Evolutionary conservation across 2,329 filamentous ascomycete genomes (phyloP).

Genomic region (Trichoderma hamatum): DNA sequence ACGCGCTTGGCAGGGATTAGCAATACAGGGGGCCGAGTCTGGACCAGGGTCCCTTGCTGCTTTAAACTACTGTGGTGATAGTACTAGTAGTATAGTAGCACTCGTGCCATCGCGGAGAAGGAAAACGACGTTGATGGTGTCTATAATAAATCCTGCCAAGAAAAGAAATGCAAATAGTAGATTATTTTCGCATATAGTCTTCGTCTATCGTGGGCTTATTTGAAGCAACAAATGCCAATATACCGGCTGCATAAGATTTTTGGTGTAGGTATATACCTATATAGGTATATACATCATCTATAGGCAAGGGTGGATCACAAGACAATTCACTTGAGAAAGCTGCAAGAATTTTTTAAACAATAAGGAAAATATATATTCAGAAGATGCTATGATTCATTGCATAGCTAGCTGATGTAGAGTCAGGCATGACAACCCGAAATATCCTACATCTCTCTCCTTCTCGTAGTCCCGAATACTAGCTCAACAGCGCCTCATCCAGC

Average conservation of each 20-base stretch:
- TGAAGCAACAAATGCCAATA: too few species aligned
- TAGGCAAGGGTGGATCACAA: neutral
- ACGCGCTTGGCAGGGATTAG: constrained; percentile 8
- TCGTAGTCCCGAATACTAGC: neutral
- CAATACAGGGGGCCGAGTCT: neutral
- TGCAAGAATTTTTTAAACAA: neutral
- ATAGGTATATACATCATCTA: too few species aligned
- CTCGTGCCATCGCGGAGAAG: neutral
- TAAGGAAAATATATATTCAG: neutral
- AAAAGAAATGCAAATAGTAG: too few species aligned
- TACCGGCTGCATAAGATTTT: too few species aligned
- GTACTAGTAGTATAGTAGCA: too few species aligned
- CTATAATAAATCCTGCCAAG: too few species aligned
- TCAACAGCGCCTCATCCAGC: neutral
- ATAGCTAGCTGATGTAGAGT: neutral
- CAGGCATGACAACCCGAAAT: neutral
- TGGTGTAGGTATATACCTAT: too few species aligned
- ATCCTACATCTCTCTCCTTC: neutral
- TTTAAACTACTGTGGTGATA: too few species aligned
- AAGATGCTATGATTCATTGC: neutral
- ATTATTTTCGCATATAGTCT: too few species aligned
- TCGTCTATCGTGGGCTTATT: too few species aligned
- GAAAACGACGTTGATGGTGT: neutral
- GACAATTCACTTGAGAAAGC: neutral
- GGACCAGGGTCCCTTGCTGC: neutral